A percentile compares a stretch with the other conserved stretches of the same genome.
phyloP scores from a whole-genome alignment of 164 flowering plant species.

The Warburgia ugandensis region DNA sequence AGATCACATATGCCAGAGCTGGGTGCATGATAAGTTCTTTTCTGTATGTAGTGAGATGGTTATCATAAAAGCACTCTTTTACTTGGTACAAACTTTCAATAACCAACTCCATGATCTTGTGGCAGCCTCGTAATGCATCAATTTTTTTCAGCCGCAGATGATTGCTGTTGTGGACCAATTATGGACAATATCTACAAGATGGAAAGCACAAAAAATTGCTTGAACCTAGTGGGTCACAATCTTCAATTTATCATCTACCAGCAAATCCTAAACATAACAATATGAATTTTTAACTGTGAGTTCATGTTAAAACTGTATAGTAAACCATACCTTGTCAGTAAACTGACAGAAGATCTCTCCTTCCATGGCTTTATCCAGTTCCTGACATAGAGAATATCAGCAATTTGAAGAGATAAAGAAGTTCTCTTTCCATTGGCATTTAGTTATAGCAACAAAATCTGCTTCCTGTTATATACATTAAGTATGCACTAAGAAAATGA shows the following conservation, averaged over 20 bases:
- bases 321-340: constrained; percentile 51
- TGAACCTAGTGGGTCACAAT: background rate
- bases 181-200: constrained; percentile 40
- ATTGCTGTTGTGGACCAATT: constrained; percentile 14
- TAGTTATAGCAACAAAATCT: no score
- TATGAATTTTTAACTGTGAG: background rate
- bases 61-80: no score
- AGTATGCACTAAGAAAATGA: no score
- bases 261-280: background rate
- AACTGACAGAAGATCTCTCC: constrained; percentile 46
- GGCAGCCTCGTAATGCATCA: no score
- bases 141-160: constrained; percentile 8
- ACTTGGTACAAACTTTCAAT: no score
- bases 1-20: no score
- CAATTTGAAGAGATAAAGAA: background rate
- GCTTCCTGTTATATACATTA: no score
- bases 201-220: background rate
- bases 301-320: background rate
- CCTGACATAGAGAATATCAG: constrained; percentile 30
- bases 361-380: constrained; percentile 66
- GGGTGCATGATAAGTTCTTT: no score
- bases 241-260: background rate
- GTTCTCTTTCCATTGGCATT: background rate
- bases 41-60: no score
- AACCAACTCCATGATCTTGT: no score